A percentile compares a stretch with the other conserved stretches of the same genome.
Conservation (phyloP, 1,284 basidiomycete species). For the Trametes sp. region DNA sequence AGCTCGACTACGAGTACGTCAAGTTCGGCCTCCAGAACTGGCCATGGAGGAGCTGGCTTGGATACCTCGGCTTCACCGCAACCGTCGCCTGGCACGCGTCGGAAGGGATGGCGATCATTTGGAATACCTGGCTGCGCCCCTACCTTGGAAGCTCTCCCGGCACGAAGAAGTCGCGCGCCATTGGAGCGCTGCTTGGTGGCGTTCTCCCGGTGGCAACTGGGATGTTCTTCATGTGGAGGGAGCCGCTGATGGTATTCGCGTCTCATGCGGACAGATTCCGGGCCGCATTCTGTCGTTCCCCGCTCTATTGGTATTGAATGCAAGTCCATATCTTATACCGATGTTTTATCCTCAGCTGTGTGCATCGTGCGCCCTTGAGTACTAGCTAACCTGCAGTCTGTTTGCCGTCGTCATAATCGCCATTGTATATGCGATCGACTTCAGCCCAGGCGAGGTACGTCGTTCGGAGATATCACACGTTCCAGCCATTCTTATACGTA, state of each 20-base stretch:
- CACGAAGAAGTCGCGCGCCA: conserved; percentile 42
- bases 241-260: conserved; percentile 63
- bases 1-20: conserved; percentile 80
- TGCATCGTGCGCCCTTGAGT: too few species aligned
- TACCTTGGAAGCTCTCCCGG: conserved; percentile 34
- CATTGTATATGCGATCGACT: not conserved
- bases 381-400: too few species aligned
- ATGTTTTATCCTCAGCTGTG: too few species aligned
- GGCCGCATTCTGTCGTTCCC: conserved; percentile 44
- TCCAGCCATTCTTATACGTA: not conserved
- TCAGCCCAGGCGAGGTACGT: not conserved
- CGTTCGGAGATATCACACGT: not conserved
- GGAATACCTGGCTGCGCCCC: conserved; percentile 51
- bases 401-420: not conserved
- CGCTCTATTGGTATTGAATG: conserved; percentile 39
- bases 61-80: conserved; percentile 65
- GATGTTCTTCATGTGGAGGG: conserved; percentile 57
- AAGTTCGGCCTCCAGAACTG: conserved; percentile 67
- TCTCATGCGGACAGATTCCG: conserved; percentile 57
- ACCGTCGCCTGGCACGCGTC: conserved; percentile 61
- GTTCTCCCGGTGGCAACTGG: conserved; percentile 61
- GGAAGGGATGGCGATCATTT: conserved; percentile 65
- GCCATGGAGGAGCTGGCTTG: conserved; percentile 64
- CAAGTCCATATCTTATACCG: not conserved
- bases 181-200: conserved; percentile 43